Evolutionary conservation across 2,329 filamentous ascomycete species (phyloP).

Genomic region (Colletotrichum liriopes): DNA sequence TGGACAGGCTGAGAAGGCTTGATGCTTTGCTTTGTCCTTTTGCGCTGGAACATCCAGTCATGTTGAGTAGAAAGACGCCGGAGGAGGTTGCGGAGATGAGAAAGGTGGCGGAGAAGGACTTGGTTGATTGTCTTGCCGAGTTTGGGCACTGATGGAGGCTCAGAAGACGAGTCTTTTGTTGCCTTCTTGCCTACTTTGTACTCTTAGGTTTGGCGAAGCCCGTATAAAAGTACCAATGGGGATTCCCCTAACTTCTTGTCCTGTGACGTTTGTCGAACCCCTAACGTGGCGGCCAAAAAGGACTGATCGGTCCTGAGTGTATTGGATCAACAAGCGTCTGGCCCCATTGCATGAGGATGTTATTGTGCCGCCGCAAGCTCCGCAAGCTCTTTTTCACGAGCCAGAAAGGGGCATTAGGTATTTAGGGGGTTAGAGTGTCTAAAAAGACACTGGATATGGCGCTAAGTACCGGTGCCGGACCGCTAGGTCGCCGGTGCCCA

Average conservation of each 20-base stretch:
- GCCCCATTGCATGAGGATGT: too few species aligned
- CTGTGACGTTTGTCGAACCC: neutral
- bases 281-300: neutral
- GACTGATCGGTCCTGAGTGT: too few species aligned
- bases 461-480: too few species aligned
- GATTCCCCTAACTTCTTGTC: neutral
- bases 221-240: neutral
- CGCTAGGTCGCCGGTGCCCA: too few species aligned
- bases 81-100: slow-evolving; percentile 20
- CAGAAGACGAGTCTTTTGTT: neutral
- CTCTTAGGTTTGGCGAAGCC: too few species aligned
- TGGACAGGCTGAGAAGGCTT: slow-evolving; percentile 13
- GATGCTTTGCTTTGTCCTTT: slow-evolving; percentile 22
- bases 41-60: slow-evolving; percentile 15
- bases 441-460: too few species aligned
- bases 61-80: slow-evolving; percentile 17
- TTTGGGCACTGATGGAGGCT: neutral
- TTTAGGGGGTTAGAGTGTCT: too few species aligned
- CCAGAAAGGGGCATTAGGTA: too few species aligned
- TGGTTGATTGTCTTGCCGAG: slow-evolving; percentile 11
- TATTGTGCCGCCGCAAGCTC: too few species aligned
- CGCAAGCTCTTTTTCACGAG: too few species aligned
- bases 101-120: neutral
- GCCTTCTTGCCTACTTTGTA: neutral
- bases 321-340: too few species aligned